Base-by-base conservation (phyloP, 2,329 filamentous ascomycete species). In the Hypoxylon sp. region DNA sequence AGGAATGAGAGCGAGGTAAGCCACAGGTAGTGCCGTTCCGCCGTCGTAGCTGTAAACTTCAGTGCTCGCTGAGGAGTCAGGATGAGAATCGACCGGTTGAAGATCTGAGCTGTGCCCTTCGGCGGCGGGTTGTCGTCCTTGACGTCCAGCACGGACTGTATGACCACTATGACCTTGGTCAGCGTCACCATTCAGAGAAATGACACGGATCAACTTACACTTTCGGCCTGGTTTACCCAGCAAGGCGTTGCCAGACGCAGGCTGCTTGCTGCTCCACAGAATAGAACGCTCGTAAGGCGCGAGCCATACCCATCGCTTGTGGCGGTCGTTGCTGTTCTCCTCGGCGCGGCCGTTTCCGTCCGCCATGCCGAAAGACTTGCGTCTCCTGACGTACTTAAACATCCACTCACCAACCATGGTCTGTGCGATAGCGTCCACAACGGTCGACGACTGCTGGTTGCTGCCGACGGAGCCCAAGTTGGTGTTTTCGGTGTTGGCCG, bases 331-430 rank as follows among this genome's bases (percentile, higher is more conserved):
- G 74, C 90, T 87, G 62, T 81, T 88, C 62, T 90, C 86, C 69
- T 92, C 87, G 62, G 86, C 86, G 29, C 83, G 82, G 58, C 81
- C 83, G 64, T 83, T 85, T 20, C 79, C 81, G 40, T 93, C 90
- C 2, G 83, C 78, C 49, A 94, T 86, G 17, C 92, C 92, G 72
- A 99, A 98, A 0, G 94, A 96, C 77, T 93, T 97, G 64, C 94
- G 86, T 72, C 91, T 85, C 48, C 91, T 84, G 27, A 94, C 89
- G 69, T 96, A 95, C 75, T 96, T 96, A 80, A 88, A 93, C 90
- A 96, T 94, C 90, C 91, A 95, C 70, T 98, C 95, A 31, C 95
- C 95, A 24, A 99, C 92, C 95, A 99, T 99, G 0, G 94, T 96
- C 71, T 96, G 93, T 1, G 95, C 93, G 74, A 99, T 98, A 3